Percentiles rank a stretch among this genome's conserved stretches.
Evolutionary conservation across 2,329 filamentous ascomycete genomes (phyloP).

Genomic region (Colletotrichum simmondsii): DNA sequence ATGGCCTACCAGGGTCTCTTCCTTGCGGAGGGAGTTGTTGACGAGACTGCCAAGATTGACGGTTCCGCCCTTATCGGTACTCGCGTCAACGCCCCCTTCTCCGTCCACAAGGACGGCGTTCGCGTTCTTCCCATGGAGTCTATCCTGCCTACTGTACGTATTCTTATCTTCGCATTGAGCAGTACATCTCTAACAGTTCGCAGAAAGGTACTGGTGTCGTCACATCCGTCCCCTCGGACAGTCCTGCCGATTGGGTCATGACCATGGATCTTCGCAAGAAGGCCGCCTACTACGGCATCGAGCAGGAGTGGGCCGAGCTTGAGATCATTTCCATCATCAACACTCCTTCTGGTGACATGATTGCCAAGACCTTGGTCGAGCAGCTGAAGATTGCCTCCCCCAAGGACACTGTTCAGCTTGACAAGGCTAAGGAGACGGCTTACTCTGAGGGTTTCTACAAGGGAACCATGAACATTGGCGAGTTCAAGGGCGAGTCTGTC

Average conservation of each 20-base stretch:
- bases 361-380: constrained; percentile 86
- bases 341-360: constrained; percentile 89
- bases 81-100: constrained; percentile 89
- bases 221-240: constrained; percentile 94
- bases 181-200: neutral
- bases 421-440: constrained; percentile 90
- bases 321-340: constrained; percentile 91
- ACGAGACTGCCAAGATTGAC: constrained; percentile 78
- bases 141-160: constrained; percentile 74
- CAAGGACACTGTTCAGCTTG: constrained; percentile 91
- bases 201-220: constrained; percentile 95
- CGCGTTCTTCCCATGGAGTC: constrained; percentile 95
- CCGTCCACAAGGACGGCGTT: constrained; percentile 83
- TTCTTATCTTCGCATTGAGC: neutral
- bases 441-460: constrained; percentile 96
- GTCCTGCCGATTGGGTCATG: constrained; percentile 94
- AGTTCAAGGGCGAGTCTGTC: constrained; percentile 88
- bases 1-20: constrained; percentile 96
- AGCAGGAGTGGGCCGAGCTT: constrained; percentile 95
- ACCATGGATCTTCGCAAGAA: constrained; percentile 91
- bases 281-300: constrained; percentile 93
- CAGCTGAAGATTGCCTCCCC: constrained; percentile 96
- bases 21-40: constrained; percentile 78
- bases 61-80: constrained; percentile 89
- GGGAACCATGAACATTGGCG: constrained; percentile 87